A percentile compares a stretch with the other conserved stretches of the same genome.
These are phyloP conservation scores for Rhynchospora pubera DNA, from an alignment of 176 grass and related monocot species.

Conservation along the genomic window DNA sequence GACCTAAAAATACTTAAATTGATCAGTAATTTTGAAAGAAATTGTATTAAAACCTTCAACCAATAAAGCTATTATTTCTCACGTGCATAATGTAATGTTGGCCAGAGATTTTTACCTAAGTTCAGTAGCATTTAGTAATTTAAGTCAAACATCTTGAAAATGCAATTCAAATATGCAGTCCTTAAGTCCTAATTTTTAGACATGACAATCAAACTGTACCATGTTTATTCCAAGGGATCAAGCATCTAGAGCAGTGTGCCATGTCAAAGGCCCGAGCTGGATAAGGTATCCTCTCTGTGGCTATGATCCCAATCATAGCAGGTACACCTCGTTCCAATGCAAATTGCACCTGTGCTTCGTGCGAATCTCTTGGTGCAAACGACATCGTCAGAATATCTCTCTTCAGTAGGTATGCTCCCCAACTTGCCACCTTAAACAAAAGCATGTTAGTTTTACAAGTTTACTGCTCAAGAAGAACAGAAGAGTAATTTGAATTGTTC, in stretches of 20 bases:
- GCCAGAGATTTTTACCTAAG: background rate
- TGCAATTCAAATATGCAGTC: background rate
- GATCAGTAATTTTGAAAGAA: background rate
- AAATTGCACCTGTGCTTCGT: slow-evolving; percentile 84
- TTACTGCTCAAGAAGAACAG: background rate
- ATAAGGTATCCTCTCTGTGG: slow-evolving; percentile 58
- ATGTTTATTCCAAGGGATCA: slow-evolving; percentile 81
- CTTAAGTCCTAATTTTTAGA: background rate
- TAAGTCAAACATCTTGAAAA: background rate
- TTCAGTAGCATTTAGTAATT: background rate
- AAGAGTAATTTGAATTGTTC: background rate
- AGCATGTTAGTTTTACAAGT: background rate
- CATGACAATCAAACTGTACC: slow-evolving; percentile 26
- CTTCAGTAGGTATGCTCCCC: slow-evolving; percentile 84
- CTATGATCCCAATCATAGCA: slow-evolving; percentile 77
- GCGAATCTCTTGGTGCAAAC: slow-evolving; percentile 84
- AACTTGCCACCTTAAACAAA: slow-evolving; percentile 63
- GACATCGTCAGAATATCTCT: slow-evolving; percentile 76
- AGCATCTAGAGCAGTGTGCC: slow-evolving; percentile 87
- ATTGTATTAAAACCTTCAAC: background rate
- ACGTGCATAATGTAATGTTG: background rate
- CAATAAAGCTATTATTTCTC: background rate
- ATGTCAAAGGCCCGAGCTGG: slow-evolving; percentile 85
- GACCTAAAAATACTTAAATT: background rate
- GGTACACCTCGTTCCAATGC: slow-evolving; percentile 74